phyloP scores from a whole-genome alignment of 2,329 filamentous ascomycete genomes.

The Zopfia rhizophila region DNA sequence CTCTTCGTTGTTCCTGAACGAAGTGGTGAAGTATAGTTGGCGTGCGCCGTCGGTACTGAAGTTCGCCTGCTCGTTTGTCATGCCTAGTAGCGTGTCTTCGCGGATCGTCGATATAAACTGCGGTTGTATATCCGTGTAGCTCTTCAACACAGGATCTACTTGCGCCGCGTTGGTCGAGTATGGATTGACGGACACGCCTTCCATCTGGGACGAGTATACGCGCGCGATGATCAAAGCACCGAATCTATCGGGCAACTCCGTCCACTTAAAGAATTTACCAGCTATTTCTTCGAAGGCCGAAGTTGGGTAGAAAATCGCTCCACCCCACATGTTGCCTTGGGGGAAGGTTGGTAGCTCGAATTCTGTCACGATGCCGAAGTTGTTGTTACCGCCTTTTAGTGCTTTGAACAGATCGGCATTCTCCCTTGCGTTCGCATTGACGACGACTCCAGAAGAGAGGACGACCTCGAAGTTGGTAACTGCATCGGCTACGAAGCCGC shows the following conservation, averaged over 20 bases:
- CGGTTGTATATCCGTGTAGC: background rate
- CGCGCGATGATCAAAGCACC: background rate
- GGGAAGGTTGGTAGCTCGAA: conserved; percentile 33
- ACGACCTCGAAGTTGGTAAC: conserved; percentile 46
- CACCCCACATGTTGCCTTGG: conserved; percentile 25
- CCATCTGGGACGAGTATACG: background rate
- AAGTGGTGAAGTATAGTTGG: conserved; percentile 10
- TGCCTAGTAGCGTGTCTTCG: conserved; percentile 1
- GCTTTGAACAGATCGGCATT: conserved; percentile 43
- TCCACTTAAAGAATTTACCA: conserved; percentile 33
- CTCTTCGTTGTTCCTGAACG: background rate
- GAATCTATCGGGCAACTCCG: conserved; percentile 19
- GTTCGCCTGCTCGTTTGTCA: conserved; percentile 3
- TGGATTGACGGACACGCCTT: background rate
- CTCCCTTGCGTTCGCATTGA: conserved; percentile 22
- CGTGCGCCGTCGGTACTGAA: conserved; percentile 5
- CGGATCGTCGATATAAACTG: conserved; percentile 2
- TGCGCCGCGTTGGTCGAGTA: background rate
- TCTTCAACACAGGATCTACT: background rate
- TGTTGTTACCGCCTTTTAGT: conserved; percentile 43
- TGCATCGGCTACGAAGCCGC: conserved; percentile 16
- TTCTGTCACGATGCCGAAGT: conserved; percentile 39
- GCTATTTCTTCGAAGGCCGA: conserved; percentile 14
- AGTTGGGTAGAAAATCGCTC: conserved; percentile 20
- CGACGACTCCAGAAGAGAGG: conserved; percentile 46